Conservation (phyloP, 106 monocot species). For the Allium fistulosum region DNA sequence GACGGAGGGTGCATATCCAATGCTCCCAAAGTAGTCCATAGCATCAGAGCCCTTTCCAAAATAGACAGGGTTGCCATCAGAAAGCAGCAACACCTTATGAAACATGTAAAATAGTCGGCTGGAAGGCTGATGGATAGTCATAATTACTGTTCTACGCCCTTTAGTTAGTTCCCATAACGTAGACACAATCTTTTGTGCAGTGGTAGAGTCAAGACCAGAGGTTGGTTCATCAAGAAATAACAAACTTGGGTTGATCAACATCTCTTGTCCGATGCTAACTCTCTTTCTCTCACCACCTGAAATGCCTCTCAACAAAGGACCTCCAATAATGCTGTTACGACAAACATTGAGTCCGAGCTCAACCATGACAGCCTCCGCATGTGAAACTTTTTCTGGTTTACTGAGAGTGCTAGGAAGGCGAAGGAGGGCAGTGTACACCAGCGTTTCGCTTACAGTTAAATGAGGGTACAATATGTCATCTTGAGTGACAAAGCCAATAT, state of each 20-base stretch:
- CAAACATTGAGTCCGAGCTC: conserved; percentile 30
- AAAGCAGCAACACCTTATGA: conserved; percentile 37
- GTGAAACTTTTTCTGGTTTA: conserved; percentile 13
- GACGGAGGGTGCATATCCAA: conserved; percentile 13
- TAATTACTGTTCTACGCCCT: conserved; percentile 23
- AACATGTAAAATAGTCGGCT: conserved; percentile 47
- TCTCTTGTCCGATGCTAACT: conserved; percentile 44
- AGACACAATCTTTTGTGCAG: conserved; percentile 21
- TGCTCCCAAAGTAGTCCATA: conserved; percentile 22
- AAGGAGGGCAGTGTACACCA: conserved; percentile 40
- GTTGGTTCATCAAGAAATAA: conserved; percentile 43
- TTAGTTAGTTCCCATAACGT: conserved; percentile 16
- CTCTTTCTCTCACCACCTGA: conserved; percentile 44
- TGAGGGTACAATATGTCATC: conserved; percentile 43
- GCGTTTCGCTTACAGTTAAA: conserved; percentile 36
- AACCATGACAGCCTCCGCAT: conserved; percentile 26
- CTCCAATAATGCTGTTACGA: conserved; percentile 28
- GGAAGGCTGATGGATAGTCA: conserved; percentile 49
- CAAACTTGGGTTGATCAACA: conserved; percentile 41
- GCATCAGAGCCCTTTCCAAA: conserved; percentile 24
- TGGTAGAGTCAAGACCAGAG: conserved; percentile 41
- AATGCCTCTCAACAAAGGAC: conserved; percentile 19
- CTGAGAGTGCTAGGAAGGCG: conserved; percentile 34
- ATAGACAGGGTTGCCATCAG: conserved; percentile 25
- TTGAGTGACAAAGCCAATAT: conserved; percentile 38